Evolutionary conservation across 371 early-diverging fungal genomes (phyloP), one percentile per base, ranked within the genome.

Genomic region (Mucor ambiguus): DNA sequence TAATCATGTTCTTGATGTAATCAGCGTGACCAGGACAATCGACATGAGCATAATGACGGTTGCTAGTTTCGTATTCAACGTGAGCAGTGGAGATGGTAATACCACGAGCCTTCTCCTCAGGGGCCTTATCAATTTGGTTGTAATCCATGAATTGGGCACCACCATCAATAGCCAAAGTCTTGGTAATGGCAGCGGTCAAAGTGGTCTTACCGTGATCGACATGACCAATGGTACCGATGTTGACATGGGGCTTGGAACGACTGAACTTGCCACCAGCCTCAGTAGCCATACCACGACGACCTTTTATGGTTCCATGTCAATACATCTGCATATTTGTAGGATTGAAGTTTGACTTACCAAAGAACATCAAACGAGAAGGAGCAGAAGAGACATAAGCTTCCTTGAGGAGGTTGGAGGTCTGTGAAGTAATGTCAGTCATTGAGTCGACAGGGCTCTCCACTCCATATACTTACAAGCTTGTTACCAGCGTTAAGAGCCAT

Each of bases 131-230:
- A 67, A 98, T 98, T 68, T 96, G 92, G 66, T 89, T 88, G 85
- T 98, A 98, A 78, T 93, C 97, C 76, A 86, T 87, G 89, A 94
- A 96, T 79, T 95, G 78, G n/a, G 95, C 95, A 61, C 95, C 96
- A 70, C 74, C 78, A 41, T 77, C 72, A 61, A 82, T 73, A 49
- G 95, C 90, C 63, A 96, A 85, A 58, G 94, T 93, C 88, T 97
- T 98, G 75, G 99, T 98, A 76, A 99, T 99, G 67, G 99, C 99
- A 55, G 97, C 98, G 18, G 99, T 99, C 77, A 99, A 91, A 20
- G 99, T 98, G 24, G 99, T 97, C 89, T 99, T 99, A 62, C 99
- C 99, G 89, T 99, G 99, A 79, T 99, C 99, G 69, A 99, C 99
- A 86, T 99, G 99, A 63, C 99, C 99, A 72, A 99, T 98, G 57